These are phyloP conservation scores for Athelia sp. DNA, from an alignment of 1,284 basidiomycete species.

Conservation along the genomic window DNA sequence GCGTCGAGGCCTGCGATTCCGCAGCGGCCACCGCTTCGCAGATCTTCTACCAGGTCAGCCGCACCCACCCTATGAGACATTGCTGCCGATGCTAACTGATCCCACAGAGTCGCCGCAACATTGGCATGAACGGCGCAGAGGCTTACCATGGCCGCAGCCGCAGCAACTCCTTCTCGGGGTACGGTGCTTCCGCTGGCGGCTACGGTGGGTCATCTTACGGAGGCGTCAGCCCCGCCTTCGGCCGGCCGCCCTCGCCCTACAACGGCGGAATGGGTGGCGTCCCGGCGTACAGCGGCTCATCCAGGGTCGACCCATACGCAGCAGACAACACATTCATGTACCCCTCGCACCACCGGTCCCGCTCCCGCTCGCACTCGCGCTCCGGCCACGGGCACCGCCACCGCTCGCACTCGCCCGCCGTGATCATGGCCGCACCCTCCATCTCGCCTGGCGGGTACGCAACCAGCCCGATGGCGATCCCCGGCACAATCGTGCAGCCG, in stretches of 20 bases:
- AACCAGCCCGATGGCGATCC: not conserved
- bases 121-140: not conserved
- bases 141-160: not conserved
- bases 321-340: not conserved
- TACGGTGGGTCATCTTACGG: not conserved
- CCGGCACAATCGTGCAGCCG: not conserved
- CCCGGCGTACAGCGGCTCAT: not conserved
- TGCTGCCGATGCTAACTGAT: not conserved
- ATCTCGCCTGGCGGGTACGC: not conserved
- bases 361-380: not conserved
- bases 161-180: not conserved
- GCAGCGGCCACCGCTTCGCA: conserved; percentile 54
- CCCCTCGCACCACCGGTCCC: not conserved
- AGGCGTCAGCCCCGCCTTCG: not conserved
- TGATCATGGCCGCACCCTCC: not conserved
- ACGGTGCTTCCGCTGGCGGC: not conserved
- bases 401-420: not conserved
- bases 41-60: conserved; percentile 39
- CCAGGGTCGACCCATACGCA: not conserved
- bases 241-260: not conserved
- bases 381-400: not conserved
- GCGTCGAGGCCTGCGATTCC: conserved; percentile 43
- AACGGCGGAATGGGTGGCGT: not conserved
- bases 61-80: not conserved
- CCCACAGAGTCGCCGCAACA: not conserved